Conservation (phyloP, 148 eudicot species). For the Gaultheria prostrata region DNA sequence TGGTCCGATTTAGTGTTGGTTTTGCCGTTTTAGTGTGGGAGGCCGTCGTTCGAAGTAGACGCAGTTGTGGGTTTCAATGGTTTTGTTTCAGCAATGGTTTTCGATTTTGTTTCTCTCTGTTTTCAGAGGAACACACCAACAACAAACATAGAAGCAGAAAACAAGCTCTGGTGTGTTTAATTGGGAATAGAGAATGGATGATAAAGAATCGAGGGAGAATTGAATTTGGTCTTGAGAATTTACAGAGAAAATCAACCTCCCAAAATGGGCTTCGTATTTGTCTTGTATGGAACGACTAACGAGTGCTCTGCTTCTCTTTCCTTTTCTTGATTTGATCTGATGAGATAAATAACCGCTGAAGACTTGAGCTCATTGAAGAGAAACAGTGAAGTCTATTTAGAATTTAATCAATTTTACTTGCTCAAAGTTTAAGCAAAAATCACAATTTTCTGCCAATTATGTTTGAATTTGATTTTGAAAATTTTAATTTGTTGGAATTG, state of each 20-base stretch:
- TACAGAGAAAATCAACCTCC: neutral
- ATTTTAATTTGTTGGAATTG: no score
- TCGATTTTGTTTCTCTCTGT: no score
- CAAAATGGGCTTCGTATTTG: neutral
- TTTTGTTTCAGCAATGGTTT: no score
- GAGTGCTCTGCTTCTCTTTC: neutral
- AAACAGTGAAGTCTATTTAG: neutral
- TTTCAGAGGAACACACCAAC: constrained; percentile 6
- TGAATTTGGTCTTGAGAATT: neutral
- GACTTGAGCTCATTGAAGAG: neutral
- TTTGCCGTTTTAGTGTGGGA: no score
- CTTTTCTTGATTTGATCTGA: neutral
- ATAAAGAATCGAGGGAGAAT: neutral
- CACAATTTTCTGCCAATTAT: no score
- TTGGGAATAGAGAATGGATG: neutral
- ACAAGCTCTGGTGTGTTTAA: neutral
- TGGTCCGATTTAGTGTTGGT: no score
- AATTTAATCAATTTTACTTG: no score
- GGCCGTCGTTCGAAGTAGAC: no score
- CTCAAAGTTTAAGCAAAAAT: no score
- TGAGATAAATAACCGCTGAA: neutral
- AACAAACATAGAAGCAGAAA: neutral
- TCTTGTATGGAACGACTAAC: neutral
- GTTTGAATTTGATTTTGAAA: no score
- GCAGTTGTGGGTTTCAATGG: no score